Evolutionary conservation across 2,329 filamentous ascomycete genomes (phyloP), one percentile per base, ranked within the genome.

Genomic region (Pyrenochaeta sp.): DNA sequence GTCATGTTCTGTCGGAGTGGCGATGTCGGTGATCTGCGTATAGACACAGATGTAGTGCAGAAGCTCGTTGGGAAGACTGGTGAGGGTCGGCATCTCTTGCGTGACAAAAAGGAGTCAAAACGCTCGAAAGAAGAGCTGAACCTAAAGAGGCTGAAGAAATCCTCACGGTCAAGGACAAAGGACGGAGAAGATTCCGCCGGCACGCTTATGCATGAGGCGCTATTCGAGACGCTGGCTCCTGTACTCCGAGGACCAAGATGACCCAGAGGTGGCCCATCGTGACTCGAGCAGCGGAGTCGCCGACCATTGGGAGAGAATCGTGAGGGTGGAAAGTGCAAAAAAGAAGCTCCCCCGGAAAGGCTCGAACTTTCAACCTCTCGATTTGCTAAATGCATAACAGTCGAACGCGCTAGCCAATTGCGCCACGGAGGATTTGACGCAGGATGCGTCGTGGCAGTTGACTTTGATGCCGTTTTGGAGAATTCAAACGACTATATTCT

Each of bases 341-440:
- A 56, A 60, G 52, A 34, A 50, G 50, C 66, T 68, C 66, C 66
- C 65, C 66, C 66, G 64, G 56, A 56, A 64, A 64, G 64, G 66
- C 66, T 68, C 59, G 66, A 68, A 68, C 63, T 64, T 67, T 60
- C 59, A 69, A 67, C 64, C 58, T 68, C 60, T 54, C 56, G 62
- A 61, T 63, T 19, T 43, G 48, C 52, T 55, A 59, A 45, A 15
- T 40, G 10, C 22, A 37, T 82, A 83, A 85, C 83, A 85, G 83
- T 84, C 83, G 81, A 79, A 85, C 83, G 83, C 83, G 82, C 83
- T 85, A 84, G 81, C 83, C 83, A 84, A 77, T 77, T 77, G 74
- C 74, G 74, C 72, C 73, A 76, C 67, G 71, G 72, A 73, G 71
- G 72, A 75, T 69, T 40, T 52, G 37, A 37, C 13, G 28, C 36